These are phyloP conservation scores for Candolleomyces efflorescens DNA, from an alignment of 768 basidiomycete genomes.

Conservation along the genomic window DNA sequence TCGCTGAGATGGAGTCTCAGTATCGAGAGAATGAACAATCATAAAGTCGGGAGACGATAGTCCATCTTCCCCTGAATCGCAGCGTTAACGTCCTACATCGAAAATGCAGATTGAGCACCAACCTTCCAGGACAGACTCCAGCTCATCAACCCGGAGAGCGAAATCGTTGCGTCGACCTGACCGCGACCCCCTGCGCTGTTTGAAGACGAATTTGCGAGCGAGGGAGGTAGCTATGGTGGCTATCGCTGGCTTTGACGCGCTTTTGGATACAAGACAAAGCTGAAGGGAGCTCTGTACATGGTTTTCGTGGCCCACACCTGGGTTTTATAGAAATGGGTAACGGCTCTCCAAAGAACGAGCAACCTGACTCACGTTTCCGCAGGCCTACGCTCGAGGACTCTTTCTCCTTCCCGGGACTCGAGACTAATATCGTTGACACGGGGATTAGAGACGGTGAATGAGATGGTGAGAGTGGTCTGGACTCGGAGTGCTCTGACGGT, in stretches of 20 bases:
- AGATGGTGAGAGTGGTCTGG: slow-evolving; percentile 57
- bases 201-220: slow-evolving; percentile 25
- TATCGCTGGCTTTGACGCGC: slow-evolving; percentile 62
- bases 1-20: slow-evolving; percentile 25
- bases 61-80: slow-evolving; percentile 40
- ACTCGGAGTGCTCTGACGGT: slow-evolving; percentile 64
- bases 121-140: slow-evolving; percentile 62
- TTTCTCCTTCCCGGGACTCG: not conserved
- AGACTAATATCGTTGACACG: slow-evolving; percentile 15
- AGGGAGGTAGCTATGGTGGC: slow-evolving; percentile 50
- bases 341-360: not conserved
- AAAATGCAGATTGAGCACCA: slow-evolving; percentile 11
- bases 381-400: not conserved
- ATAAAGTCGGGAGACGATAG: slow-evolving; percentile 72
- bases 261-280: slow-evolving; percentile 53
- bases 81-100: slow-evolving; percentile 1
- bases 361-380: not conserved
- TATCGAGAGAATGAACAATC: slow-evolving; percentile 60
- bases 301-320: not conserved
- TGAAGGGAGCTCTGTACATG: slow-evolving; percentile 27
- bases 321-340: not conserved
- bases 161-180: slow-evolving; percentile 21
- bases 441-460: slow-evolving; percentile 13
- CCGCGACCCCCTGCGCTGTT: slow-evolving; percentile 15
- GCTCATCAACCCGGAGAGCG: slow-evolving; percentile 36